Evolutionary conservation across 2,329 filamentous ascomycete species (phyloP), one percentile per base, ranked within the genome.

Genomic region (Colletotrichum karsti): DNA sequence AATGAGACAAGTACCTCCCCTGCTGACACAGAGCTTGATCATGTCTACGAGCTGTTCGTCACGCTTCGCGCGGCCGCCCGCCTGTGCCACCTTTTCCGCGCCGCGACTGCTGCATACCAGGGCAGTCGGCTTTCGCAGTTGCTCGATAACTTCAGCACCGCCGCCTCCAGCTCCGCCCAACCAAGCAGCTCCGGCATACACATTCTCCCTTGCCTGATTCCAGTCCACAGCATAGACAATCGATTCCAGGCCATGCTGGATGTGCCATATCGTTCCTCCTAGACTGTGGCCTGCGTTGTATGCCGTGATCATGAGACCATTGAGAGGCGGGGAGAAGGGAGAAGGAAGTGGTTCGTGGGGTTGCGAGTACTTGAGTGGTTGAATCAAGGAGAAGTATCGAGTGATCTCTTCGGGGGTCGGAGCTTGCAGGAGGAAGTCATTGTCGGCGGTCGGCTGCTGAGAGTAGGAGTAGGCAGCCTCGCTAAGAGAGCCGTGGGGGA

Each of bases 221-320:
- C 96, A 99, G 76, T 98, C 95, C 18, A 98, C 93, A 1, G 96
- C 95, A 75, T 99, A 98, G 1, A 99, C 95, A 44, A 99, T 95
- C 1, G 95, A 98, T 78, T 99, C 96, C 76, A 98, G 87, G 0
- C 95, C 94, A 82, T 98, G 94, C 75, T 98, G 95, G 71, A 99
- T 95, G 75, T 98, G 95, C 96, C 96, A 99, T 83, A 99, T 97
- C 24, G 96, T 98, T 63, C 96, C 96, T 78, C 96, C 96, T 0
- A 98, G 88, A 0, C 95, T 98, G 77, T 98, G 95, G 71, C 96
- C 96, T 7, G 96, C 94, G 80, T 97, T 97, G 82, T 98, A 98
- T 1, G 96, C 96, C 1, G 96, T 99, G 72, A 99, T 93, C 2
- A 94, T 97, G 18, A 99, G 88, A 5, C 95, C 95, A 73, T 96